Evolutionary conservation across 495 filamentous ascomycete species (phyloP).

Genomic region (Tuber microsphaerosporum): DNA sequence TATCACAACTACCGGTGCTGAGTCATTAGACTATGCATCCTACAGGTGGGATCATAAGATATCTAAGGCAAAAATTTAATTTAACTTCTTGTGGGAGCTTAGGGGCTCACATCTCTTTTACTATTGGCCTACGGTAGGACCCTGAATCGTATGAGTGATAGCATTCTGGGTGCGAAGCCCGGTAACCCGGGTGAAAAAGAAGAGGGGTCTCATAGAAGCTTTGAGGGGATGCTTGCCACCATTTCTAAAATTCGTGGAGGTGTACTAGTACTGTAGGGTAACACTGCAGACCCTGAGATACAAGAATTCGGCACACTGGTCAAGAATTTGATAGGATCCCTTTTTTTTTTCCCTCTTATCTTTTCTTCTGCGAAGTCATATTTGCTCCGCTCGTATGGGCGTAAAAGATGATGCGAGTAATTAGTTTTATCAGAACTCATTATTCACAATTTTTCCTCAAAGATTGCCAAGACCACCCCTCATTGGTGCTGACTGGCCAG

Average conservation of each 20-base stretch:
- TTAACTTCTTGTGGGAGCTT: background rate
- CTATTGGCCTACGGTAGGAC: background rate
- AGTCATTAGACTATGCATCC: background rate
- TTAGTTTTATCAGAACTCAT: conserved; percentile 1
- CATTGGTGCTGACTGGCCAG: background rate
- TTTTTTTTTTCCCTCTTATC: background rate
- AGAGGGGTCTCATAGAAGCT: background rate
- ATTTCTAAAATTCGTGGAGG: background rate
- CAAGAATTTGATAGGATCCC: background rate
- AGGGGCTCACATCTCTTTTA: background rate
- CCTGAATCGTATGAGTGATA: background rate
- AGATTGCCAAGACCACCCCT: background rate
- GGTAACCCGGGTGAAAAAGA: background rate
- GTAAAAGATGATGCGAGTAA: background rate
- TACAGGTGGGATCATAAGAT: background rate
- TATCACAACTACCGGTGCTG: background rate
- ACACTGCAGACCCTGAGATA: background rate
- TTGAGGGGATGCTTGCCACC: background rate
- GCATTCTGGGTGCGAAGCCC: background rate
- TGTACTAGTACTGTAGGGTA: background rate
- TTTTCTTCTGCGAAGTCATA: background rate
- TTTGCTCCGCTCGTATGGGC: background rate
- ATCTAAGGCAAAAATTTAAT: background rate
- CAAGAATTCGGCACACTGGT: background rate
- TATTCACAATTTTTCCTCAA: background rate